Conservation (phyloP, 2,329 filamentous ascomycete genomes). For the Botrytis pseudocinerea region DNA sequence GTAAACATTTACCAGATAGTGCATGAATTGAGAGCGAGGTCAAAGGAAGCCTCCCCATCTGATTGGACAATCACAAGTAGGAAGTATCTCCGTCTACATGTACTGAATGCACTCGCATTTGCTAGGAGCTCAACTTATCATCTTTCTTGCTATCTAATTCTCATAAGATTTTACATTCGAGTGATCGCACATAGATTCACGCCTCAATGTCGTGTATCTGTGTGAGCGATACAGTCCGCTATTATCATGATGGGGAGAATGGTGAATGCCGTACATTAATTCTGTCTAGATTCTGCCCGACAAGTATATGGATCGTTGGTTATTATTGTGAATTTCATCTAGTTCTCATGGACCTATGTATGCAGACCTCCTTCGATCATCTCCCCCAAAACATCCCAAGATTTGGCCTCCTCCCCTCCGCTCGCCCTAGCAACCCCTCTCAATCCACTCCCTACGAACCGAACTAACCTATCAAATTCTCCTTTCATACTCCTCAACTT, state of each 20-base stretch:
- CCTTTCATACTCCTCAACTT: slow-evolving; percentile 57
- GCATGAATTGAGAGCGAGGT: not conserved
- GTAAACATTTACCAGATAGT: not conserved
- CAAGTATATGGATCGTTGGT: not conserved
- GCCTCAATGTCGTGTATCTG: not conserved
- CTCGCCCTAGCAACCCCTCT: slow-evolving; percentile 74
- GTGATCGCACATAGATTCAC: not conserved
- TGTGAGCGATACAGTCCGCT: not conserved
- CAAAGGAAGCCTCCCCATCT: too few relatives aligned
- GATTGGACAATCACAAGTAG: too few relatives aligned
- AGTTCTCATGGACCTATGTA: not conserved
- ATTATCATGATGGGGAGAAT: not conserved
- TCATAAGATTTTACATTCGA: not conserved
- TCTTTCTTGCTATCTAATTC: not conserved
- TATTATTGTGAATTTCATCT: not conserved
- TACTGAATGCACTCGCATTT: too few relatives aligned
- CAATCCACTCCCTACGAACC: slow-evolving; percentile 72
- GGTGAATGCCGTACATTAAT: not conserved
- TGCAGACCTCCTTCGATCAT: slow-evolving; percentile 62
- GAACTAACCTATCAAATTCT: slow-evolving; percentile 65
- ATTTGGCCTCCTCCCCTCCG: slow-evolving; percentile 53
- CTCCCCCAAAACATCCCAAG: slow-evolving; percentile 82
- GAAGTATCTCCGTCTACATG: too few relatives aligned
- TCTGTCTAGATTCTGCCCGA: not conserved
- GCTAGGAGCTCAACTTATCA: too few relatives aligned